Conservation (phyloP, 768 basidiomycete genomes). For the Cystofilobasidium ferigula region DNA sequence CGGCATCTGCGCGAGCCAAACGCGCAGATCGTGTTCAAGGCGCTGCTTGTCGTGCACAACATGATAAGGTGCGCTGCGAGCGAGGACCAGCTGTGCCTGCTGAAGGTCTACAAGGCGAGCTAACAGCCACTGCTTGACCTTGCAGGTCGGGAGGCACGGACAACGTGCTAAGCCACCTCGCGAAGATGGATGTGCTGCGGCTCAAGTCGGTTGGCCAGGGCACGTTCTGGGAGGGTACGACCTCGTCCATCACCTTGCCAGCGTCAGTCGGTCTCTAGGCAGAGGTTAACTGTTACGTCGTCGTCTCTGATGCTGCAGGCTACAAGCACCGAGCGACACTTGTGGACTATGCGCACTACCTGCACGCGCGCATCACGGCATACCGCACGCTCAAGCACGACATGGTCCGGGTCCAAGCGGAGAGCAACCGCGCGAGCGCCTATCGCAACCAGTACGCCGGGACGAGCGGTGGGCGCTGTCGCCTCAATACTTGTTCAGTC, state of each 20-base stretch:
- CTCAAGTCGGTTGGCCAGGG: conserved; percentile 68
- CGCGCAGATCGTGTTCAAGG: conserved; percentile 93
- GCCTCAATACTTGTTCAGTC: background rate
- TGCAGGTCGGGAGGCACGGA: conserved; percentile 83
- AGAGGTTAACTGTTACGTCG: too few species aligned
- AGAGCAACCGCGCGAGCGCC: conserved; percentile 55
- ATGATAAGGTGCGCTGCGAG: conserved; percentile 50
- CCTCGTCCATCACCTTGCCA: background rate
- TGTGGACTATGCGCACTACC: conserved; percentile 73
- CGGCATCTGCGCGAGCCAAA: conserved; percentile 84
- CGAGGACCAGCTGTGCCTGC: too few species aligned
- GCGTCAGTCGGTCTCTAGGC: background rate
- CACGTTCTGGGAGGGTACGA: conserved; percentile 69
- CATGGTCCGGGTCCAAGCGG: conserved; percentile 82
- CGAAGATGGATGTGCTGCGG: conserved; percentile 62
- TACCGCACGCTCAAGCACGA: conserved; percentile 90
- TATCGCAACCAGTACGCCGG: conserved; percentile 26
- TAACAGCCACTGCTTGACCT: too few species aligned
- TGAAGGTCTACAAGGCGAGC: too few species aligned
- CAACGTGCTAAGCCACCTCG: conserved; percentile 73
- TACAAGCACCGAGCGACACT: conserved; percentile 78
- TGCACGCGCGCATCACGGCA: conserved; percentile 75
- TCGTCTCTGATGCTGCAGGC: too few species aligned
- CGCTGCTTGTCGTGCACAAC: conserved; percentile 83
- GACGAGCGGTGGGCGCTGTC: conserved; percentile 29